Evolutionary conservation across 139 green algal genomes (phyloP), one percentile per base, ranked within the genome.

Genomic region (Volvox reticuliferus): DNA sequence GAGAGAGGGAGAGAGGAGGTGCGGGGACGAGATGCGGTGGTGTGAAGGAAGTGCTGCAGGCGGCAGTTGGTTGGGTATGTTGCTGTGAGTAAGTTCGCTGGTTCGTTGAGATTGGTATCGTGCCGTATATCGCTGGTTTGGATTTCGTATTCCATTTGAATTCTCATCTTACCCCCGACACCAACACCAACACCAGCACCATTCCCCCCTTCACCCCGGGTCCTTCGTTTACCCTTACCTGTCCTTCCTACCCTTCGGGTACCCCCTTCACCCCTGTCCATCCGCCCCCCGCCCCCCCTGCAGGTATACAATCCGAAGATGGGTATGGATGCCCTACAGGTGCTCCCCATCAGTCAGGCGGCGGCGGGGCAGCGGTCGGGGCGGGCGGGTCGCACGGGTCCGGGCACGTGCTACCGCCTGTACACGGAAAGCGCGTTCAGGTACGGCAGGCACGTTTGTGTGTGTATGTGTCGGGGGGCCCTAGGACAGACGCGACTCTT

Each of bases 351-450:
- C 95, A 97, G 92, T 55, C 97, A 99, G 92, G 98, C 98, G 19
- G 97, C 94, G 16, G 98, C 98, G 24, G 89, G 95, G 88, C 88
- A 99, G 95, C 92, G 98, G 0, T 94, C 98, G 12, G 98, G 98
- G 28, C 95, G 98, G 26, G 98, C 98, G 33, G 98, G 98, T 0
- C 95, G 98, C 87, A 99, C 98, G 19, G 97, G 98, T 12, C 94
- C 97, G 30, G 98, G 98, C 88, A 99, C 99, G 92, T 99, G 98
- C 93, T 99, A 98, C 95, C 95, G 98, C 30, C 95, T 99, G 79
- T 99, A 98, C 92, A 98, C 96, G 30, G 97, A 99, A 92, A 89
- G 94, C 21, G 97, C 97, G 1, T 99, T 95, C 95, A 98, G 77
- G 75, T 65, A 50, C 20, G 68, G 85, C 22, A 71, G 35, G 61